These are phyloP conservation scores for Neocallimastix lanati DNA, from an alignment of 192 early-diverging fungal species.

Conservation along the genomic window DNA sequence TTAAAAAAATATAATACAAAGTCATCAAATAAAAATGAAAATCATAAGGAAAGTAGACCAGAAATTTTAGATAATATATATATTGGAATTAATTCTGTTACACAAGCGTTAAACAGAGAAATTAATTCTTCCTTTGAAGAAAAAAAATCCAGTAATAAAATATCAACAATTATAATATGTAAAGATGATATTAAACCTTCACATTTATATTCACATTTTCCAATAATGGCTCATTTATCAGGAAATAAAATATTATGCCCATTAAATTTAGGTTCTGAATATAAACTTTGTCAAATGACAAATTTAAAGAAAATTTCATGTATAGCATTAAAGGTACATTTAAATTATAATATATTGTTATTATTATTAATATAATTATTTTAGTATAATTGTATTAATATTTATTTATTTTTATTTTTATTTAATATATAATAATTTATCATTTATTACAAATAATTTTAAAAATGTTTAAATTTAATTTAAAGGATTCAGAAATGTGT, in stretches of 20 bases:
- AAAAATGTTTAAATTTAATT: no score
- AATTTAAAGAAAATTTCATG: neutral
- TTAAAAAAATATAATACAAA: neutral
- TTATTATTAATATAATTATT: no score
- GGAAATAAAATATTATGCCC: neutral
- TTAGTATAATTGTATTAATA: no score
- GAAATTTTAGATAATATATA: neutral
- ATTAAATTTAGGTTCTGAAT: neutral
- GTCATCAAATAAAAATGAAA: neutral
- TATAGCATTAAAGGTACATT: neutral
- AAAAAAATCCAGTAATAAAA: neutral
- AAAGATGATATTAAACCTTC: neutral
- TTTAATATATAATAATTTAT: no score
- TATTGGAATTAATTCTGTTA: neutral
- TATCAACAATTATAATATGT: neutral
- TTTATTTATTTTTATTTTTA: no score
- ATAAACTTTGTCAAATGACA: neutral
- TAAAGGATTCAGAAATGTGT: neutral
- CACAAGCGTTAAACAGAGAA: neutral
- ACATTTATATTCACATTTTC: neutral
- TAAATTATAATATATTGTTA: no score
- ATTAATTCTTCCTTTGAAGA: neutral
- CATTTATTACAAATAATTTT: no score
- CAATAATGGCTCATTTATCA: neutral
- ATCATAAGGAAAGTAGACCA: neutral